Percentiles rank a stretch among this genome's conserved stretches.
phyloP scores from a whole-genome alignment of 116 monocot genomes.

The Iris pallida region DNA sequence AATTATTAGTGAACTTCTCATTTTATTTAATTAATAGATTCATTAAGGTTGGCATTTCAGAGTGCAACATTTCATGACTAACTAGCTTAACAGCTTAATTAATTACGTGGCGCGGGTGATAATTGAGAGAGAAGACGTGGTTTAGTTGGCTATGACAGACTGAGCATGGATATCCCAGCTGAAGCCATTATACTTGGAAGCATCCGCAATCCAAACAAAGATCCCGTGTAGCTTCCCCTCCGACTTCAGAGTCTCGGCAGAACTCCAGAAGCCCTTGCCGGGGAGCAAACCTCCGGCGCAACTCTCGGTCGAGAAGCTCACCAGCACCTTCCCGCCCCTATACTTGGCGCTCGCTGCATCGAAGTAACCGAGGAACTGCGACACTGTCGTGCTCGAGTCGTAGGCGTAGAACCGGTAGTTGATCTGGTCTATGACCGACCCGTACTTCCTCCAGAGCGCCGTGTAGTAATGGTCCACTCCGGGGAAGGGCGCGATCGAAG shows the following conservation, averaged over 20 bases:
- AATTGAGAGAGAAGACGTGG: too few species aligned
- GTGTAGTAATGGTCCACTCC: constrained; percentile 26
- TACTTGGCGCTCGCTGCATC: constrained; percentile 21
- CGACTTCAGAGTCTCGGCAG: constrained; percentile 14
- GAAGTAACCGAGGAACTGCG: constrained; percentile 27
- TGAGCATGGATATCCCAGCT: constrained; percentile 4
- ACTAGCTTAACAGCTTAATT: too few species aligned
- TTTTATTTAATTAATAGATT: too few species aligned
- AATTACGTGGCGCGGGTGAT: too few species aligned
- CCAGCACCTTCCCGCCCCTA: constrained; percentile 30
- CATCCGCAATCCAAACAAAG: constrained; percentile 26
- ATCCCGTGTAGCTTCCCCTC: constrained; percentile 28
- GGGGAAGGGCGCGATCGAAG: constrained; percentile 37
- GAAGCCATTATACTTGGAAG: constrained; percentile 7
- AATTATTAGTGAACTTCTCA: too few species aligned
- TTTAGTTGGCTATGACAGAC: not conserved
- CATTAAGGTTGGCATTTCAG: too few species aligned
- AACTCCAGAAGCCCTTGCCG: constrained; percentile 19
- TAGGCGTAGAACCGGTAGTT: constrained; percentile 43
- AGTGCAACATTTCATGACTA: too few species aligned
- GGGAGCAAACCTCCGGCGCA: constrained; percentile 18
- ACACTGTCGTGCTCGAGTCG: constrained; percentile 14
- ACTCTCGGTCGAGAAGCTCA: constrained; percentile 18
- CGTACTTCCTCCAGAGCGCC: constrained; percentile 29
- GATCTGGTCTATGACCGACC: constrained; percentile 20